Base-by-base conservation (phyloP, 2,329 filamentous ascomycete genomes). In the Aspergillus novofumigatus region DNA sequence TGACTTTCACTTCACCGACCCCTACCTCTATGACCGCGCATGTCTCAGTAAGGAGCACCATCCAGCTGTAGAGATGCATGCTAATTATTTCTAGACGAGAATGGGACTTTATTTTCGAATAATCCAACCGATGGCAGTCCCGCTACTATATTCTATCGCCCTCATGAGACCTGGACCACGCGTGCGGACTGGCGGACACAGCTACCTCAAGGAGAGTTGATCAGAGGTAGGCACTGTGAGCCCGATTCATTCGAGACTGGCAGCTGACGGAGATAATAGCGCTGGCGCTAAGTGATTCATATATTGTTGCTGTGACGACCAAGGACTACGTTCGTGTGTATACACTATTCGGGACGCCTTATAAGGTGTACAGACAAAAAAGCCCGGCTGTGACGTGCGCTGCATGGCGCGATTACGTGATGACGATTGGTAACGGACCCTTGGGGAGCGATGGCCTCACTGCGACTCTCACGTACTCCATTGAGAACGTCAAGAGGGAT, bases 1-100 rank as follows among this genome's bases (percentile, higher is more conserved):
- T 50, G 92, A 97, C 72, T 97, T 97, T 67, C 94, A 97, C 77
- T 97, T 99, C 72, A 97, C 92, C 11, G 94, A 99, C 71, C 93
- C 92, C 0, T 97, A 92, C 70, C 81, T 92, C 3, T 97, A 97
- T 75, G 94, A 99, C 76, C 97, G 96, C 74, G 93, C 94, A 21
- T 97, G 93, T 68, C 80, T 99, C 6, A 91, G 78, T 78, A 56
- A 87, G 75, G 74, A 54, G 49, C 26, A 54, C 51, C 8, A 6
- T 28, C 7, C 10, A 21, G 21, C 11, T 20, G 47, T 7, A 25
- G 8, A 44, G 44, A n/a, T 14, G 45, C 49, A 54, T 51, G 48
- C 67, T 76, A 55, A 76, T 54, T 1, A 38, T 6, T 7, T 51
- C 3, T 59, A 80, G 78, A 90, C 65, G 89, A 95, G 57, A 87